Conservation (phyloP, 2,329 filamentous ascomycete species). For the Magnaporthiopsis incrustans region DNA sequence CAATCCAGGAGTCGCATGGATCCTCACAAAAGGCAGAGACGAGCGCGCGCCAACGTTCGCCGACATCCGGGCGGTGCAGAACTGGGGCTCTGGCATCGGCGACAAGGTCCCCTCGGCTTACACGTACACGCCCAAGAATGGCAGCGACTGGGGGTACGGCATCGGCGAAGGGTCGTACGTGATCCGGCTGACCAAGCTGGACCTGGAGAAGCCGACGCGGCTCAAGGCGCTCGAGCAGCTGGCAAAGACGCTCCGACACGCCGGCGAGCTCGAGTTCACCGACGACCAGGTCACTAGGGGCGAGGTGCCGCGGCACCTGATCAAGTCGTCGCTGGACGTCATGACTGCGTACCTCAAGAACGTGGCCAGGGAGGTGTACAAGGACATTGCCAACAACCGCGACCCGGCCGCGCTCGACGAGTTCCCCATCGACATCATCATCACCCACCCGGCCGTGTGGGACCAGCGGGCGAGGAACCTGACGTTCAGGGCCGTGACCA, state of each 20-base stretch:
- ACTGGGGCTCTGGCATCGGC: conserved; percentile 1
- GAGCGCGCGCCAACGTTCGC: neutral
- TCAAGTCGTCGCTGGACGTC: neutral
- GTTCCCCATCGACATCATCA: conserved; percentile 3
- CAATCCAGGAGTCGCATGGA: neutral
- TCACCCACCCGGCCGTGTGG: conserved; percentile 7
- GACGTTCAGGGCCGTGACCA: neutral
- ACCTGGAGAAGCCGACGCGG: neutral
- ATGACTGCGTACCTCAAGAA: neutral
- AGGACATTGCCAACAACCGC: neutral
- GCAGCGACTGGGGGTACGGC: conserved; percentile 4
- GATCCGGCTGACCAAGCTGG: conserved; percentile 4
- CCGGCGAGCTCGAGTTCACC: neutral
- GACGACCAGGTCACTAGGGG: neutral
- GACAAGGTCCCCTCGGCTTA: conserved; percentile 6
- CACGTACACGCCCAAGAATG: conserved; percentile 3
- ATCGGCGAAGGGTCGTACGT: neutral
- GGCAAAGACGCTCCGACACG: neutral
- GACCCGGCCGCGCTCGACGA: neutral
- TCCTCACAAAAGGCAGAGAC: neutral
- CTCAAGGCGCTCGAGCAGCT: conserved; percentile 1
- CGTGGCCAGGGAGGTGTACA: neutral
- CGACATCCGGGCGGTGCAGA: neutral
- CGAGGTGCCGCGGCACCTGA: conserved; percentile 2
- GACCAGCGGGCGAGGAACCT: conserved; percentile 5